A percentile compares a stretch with the other conserved stretches of the same genome.
These are phyloP conservation scores for Dioscorea cayenensis DNA, from an alignment of 116 monocot genomes.

Conservation along the genomic window DNA sequence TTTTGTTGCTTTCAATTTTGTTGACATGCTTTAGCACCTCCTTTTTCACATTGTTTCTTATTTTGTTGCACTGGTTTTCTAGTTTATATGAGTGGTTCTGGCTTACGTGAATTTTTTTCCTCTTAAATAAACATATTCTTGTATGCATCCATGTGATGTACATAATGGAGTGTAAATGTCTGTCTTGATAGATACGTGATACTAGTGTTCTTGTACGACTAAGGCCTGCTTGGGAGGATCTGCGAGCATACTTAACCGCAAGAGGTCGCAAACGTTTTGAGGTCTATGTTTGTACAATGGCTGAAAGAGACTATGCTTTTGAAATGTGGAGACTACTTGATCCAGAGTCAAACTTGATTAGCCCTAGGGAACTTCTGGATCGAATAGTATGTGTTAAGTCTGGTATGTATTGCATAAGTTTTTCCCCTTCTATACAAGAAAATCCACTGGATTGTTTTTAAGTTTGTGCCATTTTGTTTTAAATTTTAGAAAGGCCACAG, in stretches of 20 bases:
- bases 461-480: no score
- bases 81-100: neutral
- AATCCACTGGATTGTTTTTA: no score
- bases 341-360: constrained; percentile 83
- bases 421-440: no score
- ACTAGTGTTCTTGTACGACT: constrained; percentile 95
- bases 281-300: constrained; percentile 99
- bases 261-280: constrained; percentile 99
- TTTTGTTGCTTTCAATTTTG: no score
- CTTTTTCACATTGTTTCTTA: no score
- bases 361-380: constrained; percentile 59
- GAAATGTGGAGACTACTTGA: constrained; percentile 99
- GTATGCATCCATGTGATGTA: neutral
- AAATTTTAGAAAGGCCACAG: no score
- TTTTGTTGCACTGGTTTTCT: neutral
- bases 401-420: constrained; percentile 38
- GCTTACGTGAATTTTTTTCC: neutral
- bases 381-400: constrained; percentile 97
- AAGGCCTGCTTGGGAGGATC: constrained; percentile 97
- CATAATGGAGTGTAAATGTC: neutral
- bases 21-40: no score
- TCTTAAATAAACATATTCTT: neutral
- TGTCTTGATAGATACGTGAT: constrained; percentile 73
- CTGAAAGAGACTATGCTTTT: constrained; percentile 98
- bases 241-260: constrained; percentile 91